Evolutionary conservation across 73 alveolate genomes (phyloP).

Genomic region (Stentor coeruleus): DNA sequence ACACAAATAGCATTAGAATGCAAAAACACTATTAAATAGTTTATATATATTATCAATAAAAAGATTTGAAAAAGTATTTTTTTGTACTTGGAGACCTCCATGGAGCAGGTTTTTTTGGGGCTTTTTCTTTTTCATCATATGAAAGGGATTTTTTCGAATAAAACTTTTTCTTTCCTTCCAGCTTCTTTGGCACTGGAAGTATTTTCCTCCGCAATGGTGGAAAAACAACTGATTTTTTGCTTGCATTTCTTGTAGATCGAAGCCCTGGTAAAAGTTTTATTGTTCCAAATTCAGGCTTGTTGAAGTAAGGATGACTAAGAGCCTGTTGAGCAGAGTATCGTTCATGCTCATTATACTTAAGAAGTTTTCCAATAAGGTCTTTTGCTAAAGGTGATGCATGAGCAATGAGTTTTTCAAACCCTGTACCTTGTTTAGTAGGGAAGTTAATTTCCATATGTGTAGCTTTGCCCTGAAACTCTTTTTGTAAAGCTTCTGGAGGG

Average conservation of each 20-base stretch:
- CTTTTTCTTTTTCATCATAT: background rate
- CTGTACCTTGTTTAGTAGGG: constrained; percentile 83
- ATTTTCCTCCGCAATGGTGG: constrained; percentile 18
- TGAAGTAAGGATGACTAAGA: constrained; percentile 82
- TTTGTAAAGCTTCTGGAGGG: constrained; percentile 76
- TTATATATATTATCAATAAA: constrained; percentile 1
- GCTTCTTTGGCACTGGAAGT: background rate
- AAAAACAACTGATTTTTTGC: constrained; percentile 14
- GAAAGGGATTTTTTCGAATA: constrained; percentile 11
- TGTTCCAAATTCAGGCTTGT: constrained; percentile 40
- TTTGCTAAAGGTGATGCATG: constrained; percentile 52
- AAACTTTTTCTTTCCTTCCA: background rate
- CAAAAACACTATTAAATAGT: background rate
- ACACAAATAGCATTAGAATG: background rate
- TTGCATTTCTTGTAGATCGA: background rate
- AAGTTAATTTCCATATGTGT: constrained; percentile 87
- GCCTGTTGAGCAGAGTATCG: constrained; percentile 83
- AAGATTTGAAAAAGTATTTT: background rate
- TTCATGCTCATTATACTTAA: constrained; percentile 86
- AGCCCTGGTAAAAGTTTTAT: constrained; percentile 47
- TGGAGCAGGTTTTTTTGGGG: background rate
- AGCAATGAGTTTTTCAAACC: constrained; percentile 67
- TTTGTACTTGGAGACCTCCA: constrained; percentile 19
- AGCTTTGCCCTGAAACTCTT: constrained; percentile 65
- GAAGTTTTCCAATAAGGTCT: constrained; percentile 44